phyloP scores from a whole-genome alignment of 257 asterid species.

The Coffea canephora region DNA sequence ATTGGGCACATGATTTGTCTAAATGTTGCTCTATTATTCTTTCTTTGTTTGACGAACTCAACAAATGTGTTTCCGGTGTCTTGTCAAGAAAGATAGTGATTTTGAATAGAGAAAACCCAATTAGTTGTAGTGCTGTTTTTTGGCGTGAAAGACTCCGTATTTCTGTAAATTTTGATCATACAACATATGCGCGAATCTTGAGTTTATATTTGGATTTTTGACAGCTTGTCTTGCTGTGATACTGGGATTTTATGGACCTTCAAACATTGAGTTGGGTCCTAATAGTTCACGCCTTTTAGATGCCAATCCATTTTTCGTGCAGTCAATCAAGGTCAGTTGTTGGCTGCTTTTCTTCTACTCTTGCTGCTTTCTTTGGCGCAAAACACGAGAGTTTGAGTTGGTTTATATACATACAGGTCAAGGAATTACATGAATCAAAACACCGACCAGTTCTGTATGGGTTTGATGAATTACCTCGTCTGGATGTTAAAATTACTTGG shows the following conservation, averaged over 20 bases:
- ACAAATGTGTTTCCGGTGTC: background rate
- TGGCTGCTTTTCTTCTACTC: no score
- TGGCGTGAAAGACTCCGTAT: no score
- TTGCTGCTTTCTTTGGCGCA: background rate
- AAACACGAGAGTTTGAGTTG: background rate
- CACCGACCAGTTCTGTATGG: constrained; percentile 23
- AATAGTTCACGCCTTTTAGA: constrained; percentile 16
- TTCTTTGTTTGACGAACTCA: background rate
- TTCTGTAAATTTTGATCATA: background rate
- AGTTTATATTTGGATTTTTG: constrained; percentile 6
- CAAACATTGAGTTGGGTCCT: constrained; percentile 21
- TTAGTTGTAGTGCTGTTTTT: background rate
- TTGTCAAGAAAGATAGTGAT: background rate
- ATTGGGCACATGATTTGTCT: background rate
- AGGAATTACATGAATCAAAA: constrained; percentile 16
- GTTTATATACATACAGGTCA: constrained; percentile 12
- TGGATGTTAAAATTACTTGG: constrained; percentile 26
- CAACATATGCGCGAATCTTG: background rate
- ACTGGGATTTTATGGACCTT: constrained; percentile 29
- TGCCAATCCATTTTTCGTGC: constrained; percentile 26
- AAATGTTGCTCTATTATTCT: background rate
- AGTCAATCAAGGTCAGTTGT: constrained; percentile 17
- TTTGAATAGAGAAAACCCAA: background rate
- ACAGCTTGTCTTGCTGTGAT: constrained; percentile 25
- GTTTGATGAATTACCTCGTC: constrained; percentile 20